A percentile compares a stretch with the other conserved stretches of the same genome.
Conservation (phyloP, 805 yeast genomes). For the Ascoidea asiatica region DNA sequence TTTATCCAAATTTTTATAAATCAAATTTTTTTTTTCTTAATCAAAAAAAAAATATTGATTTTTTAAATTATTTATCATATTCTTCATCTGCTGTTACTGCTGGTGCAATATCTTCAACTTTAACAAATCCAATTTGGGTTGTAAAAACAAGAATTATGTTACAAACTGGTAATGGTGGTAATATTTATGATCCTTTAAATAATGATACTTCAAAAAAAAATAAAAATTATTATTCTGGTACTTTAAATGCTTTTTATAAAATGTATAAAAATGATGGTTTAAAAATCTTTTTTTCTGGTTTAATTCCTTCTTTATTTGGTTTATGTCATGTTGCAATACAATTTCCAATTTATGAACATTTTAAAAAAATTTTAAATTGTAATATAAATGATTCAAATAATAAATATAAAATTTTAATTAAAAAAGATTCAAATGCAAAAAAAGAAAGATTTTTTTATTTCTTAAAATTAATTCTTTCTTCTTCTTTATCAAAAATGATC, state of each 20-base stretch:
- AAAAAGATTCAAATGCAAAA: slow-evolving; percentile 11
- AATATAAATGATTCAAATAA: slow-evolving; percentile 13
- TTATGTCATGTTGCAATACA: slow-evolving; percentile 90
- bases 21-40: slow-evolving; percentile 11
- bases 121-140: slow-evolving; percentile 96
- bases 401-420: slow-evolving; percentile 9
- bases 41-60: background rate
- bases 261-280: slow-evolving; percentile 77
- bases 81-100: slow-evolving; percentile 64
- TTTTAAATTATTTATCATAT: slow-evolving; percentile 21
- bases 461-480: slow-evolving; percentile 43
- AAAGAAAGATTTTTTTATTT: slow-evolving; percentile 17
- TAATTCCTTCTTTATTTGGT: slow-evolving; percentile 84
- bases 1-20: slow-evolving; percentile 30
- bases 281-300: slow-evolving; percentile 73
- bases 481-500: slow-evolving; percentile 71
- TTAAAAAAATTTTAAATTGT: slow-evolving; percentile 41
- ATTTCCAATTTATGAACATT: slow-evolving; percentile 82
- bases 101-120: slow-evolving; percentile 71
- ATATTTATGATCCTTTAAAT: slow-evolving; percentile 22
- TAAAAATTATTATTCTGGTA: slow-evolving; percentile 46
- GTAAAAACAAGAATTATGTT: slow-evolving; percentile 91
- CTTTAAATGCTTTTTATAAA: slow-evolving; percentile 68
- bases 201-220: slow-evolving; percentile 5
- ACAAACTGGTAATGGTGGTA: slow-evolving; percentile 40